A percentile compares a stretch with the other conserved stretches of the same genome.
These are phyloP conservation scores for Nicotiana benthamiana DNA, from an alignment of 257 asterid species.

Conservation along the genomic window DNA sequence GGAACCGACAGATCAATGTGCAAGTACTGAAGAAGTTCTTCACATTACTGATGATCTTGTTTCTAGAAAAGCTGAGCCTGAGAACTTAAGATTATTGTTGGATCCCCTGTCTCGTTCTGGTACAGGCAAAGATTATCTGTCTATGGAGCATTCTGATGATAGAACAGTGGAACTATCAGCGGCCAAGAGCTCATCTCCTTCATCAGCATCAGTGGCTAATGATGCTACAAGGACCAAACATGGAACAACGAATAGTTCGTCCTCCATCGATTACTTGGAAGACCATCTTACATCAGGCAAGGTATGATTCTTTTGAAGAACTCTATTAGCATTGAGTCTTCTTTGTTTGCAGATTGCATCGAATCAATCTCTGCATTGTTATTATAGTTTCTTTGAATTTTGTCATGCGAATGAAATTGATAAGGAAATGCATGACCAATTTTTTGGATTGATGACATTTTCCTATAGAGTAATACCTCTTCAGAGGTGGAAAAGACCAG, in stretches of 20 bases:
- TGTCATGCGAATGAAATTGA: background rate
- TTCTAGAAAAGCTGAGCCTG: conserved; percentile 13
- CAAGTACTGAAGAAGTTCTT: conserved; percentile 18
- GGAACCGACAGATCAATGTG: conserved; percentile 16
- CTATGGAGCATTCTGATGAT: conserved; percentile 20
- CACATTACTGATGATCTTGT: conserved; percentile 7
- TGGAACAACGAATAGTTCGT: background rate
- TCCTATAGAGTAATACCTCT: background rate
- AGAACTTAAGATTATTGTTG: conserved; percentile 14
- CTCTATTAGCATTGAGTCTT: background rate
- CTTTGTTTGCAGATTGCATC: background rate
- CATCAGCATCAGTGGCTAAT: conserved; percentile 13
- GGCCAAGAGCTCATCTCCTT: conserved; percentile 24
- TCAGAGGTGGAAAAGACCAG: background rate
- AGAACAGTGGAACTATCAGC: conserved; percentile 15
- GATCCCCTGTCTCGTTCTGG: conserved; percentile 27
- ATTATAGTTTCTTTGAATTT: background rate
- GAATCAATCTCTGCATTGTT: background rate
- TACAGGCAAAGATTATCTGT: background rate
- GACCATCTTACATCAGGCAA: conserved; percentile 45
- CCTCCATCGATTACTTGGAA: conserved; percentile 25
- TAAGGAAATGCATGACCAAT: background rate
- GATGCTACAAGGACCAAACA: conserved; percentile 1
- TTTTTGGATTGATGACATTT: background rate
- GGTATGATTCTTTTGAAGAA: background rate